These are phyloP conservation scores for Excoecaria cochinchinensis DNA, from an alignment of 345 rosid genomes.

Conservation along the genomic window DNA sequence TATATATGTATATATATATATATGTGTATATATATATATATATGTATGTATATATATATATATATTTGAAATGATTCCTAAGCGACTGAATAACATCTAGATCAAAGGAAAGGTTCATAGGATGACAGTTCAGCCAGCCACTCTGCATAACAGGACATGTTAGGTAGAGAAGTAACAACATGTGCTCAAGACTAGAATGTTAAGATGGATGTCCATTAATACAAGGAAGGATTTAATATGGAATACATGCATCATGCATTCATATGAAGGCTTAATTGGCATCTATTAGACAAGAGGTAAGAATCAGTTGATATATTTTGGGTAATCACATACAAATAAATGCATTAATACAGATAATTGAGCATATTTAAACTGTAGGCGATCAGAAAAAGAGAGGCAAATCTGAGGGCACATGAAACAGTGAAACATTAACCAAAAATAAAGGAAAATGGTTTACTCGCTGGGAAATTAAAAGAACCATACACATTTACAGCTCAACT, in stretches of 20 bases:
- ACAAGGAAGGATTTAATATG: background rate
- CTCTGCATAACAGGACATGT: background rate
- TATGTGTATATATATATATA: no score
- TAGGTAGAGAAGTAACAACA: no score
- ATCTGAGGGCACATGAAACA: no score
- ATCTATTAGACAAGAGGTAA: background rate
- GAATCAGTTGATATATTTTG: background rate
- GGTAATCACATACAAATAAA: no score
- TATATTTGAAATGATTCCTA: background rate
- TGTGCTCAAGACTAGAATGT: background rate
- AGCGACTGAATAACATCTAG: background rate
- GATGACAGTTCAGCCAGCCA: background rate
- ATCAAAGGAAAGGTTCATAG: background rate
- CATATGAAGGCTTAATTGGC: background rate
- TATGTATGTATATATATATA: no score
- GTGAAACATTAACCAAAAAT: no score
- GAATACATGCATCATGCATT: background rate
- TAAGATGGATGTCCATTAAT: background rate
- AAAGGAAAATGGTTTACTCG: no score
- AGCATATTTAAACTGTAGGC: no score
- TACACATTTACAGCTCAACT: background rate
- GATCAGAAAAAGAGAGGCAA: no score
- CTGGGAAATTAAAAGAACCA: no score
- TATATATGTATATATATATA: no score
- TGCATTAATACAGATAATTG: no score